phyloP scores from a whole-genome alignment of 1,284 basidiomycete species.

The Cerrena zonata region DNA sequence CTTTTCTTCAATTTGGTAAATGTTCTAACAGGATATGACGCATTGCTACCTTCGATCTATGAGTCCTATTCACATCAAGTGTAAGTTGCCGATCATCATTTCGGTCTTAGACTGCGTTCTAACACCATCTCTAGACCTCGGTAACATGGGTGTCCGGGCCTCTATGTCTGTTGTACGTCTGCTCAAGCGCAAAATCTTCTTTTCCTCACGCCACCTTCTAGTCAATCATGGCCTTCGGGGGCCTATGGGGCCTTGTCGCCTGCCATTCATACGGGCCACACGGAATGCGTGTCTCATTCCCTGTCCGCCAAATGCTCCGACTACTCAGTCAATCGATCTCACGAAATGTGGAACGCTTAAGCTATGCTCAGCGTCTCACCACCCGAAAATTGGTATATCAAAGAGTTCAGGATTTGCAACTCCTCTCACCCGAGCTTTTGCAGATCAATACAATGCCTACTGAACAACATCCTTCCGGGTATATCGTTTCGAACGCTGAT shows the following conservation, averaged over 20 bases:
- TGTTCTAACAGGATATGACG: slow-evolving; percentile 64
- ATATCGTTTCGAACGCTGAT: slow-evolving; percentile 83
- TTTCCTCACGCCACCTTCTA: slow-evolving; percentile 21
- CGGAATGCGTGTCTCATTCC: slow-evolving; percentile 83
- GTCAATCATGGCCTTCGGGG: slow-evolving; percentile 81
- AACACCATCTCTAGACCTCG: slow-evolving; percentile 56
- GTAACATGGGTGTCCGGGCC: slow-evolving; percentile 76
- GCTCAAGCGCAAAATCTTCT: background rate
- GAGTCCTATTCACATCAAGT: slow-evolving; percentile 86
- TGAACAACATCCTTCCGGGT: slow-evolving; percentile 71
- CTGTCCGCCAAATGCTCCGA: slow-evolving; percentile 76
- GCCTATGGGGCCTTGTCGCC: slow-evolving; percentile 80
- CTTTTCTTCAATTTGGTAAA: background rate
- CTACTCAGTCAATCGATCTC: slow-evolving; percentile 81
- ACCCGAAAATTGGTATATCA: slow-evolving; percentile 62
- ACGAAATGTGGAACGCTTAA: slow-evolving; percentile 77
- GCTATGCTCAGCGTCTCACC: slow-evolving; percentile 74
- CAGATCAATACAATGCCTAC: slow-evolving; percentile 77
- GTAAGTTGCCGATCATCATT: slow-evolving; percentile 35
- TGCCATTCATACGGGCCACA: slow-evolving; percentile 77
- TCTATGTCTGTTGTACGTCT: slow-evolving; percentile 75
- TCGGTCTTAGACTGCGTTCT: too few relatives aligned
- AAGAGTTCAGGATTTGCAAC: background rate
- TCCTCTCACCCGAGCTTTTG: slow-evolving; percentile 11
- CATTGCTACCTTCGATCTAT: slow-evolving; percentile 83